phyloP scores from a whole-genome alignment of 2,329 filamentous ascomycete species.

The Fusarium caatingaense region DNA sequence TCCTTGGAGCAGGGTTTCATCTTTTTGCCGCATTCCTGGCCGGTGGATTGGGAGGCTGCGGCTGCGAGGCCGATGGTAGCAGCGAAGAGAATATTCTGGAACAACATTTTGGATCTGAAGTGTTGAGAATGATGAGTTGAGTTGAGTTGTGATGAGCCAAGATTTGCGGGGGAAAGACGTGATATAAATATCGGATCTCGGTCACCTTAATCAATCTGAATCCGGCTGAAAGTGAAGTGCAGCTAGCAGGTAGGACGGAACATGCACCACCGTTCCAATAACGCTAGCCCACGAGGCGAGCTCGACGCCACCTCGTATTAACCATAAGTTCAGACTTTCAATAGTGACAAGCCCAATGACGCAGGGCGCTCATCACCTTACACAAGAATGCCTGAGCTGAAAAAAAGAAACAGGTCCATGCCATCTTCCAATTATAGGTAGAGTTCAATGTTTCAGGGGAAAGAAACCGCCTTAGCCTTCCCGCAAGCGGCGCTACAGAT shows the following conservation, averaged over 20 bases:
- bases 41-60: constrained; percentile 17
- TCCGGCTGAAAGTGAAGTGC: background rate
- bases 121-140: background rate
- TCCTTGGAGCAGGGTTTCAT: constrained; percentile 46
- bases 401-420: background rate
- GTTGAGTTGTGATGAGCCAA: background rate
- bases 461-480: background rate
- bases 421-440: background rate
- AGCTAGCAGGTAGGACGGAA: background rate
- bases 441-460: background rate
- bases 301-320: constrained; percentile 36
- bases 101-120: constrained; percentile 37
- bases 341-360: constrained; percentile 17
- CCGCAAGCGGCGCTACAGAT: background rate
- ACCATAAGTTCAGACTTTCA: background rate
- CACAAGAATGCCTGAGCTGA: background rate
- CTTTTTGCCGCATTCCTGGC: constrained; percentile 45
- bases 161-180: background rate
- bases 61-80: constrained; percentile 34
- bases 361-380: background rate
- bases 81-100: constrained; percentile 34
- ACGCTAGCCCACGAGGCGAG: background rate
- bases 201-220: constrained; percentile 12
- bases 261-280: constrained; percentile 6
- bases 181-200: constrained; percentile 3